Conservation (phyloP, 2,329 filamentous ascomycete genomes). For the Scleromitrula shiraiana region DNA sequence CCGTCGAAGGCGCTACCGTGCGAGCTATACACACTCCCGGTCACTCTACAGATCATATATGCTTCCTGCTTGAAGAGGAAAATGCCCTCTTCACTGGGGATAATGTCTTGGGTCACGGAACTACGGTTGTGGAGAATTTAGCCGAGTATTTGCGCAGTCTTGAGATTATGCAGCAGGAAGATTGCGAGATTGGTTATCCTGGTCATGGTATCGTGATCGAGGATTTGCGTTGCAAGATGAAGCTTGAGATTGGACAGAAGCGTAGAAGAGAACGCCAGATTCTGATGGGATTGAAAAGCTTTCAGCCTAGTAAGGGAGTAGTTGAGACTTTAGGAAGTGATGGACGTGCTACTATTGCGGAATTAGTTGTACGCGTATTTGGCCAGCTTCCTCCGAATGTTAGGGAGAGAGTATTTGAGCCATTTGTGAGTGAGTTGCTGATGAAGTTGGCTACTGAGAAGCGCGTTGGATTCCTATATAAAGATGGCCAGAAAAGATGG, state of each 20-base stretch:
- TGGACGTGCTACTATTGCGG: constrained; percentile 32
- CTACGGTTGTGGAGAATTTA: constrained; percentile 72
- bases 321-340: constrained; percentile 14
- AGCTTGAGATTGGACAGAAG: constrained; percentile 32
- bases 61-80: constrained; percentile 65
- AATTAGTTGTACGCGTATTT: constrained; percentile 32
- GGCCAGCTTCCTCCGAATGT: constrained; percentile 34
- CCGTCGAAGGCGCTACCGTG: constrained; percentile 55
- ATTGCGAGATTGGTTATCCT: constrained; percentile 36
- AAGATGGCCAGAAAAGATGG: constrained; percentile 33
- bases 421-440: constrained; percentile 37
- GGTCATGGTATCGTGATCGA: constrained; percentile 37
- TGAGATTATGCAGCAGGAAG: constrained; percentile 32
- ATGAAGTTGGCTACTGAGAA: constrained; percentile 37
- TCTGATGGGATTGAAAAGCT: constrained; percentile 28
- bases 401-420: constrained; percentile 33
- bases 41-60: constrained; percentile 75
- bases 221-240: constrained; percentile 34
- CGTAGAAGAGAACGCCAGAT: constrained; percentile 34
- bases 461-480: constrained; percentile 35
- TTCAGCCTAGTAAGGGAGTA: constrained; percentile 10
- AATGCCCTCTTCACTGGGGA: constrained; percentile 79
- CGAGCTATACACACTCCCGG: constrained; percentile 58
- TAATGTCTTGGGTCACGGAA: constrained; percentile 77
- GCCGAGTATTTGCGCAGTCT: constrained; percentile 58